phyloP scores from a whole-genome alignment of 192 early-diverging fungal genomes.

The Backusella liffmaniae region DNA sequence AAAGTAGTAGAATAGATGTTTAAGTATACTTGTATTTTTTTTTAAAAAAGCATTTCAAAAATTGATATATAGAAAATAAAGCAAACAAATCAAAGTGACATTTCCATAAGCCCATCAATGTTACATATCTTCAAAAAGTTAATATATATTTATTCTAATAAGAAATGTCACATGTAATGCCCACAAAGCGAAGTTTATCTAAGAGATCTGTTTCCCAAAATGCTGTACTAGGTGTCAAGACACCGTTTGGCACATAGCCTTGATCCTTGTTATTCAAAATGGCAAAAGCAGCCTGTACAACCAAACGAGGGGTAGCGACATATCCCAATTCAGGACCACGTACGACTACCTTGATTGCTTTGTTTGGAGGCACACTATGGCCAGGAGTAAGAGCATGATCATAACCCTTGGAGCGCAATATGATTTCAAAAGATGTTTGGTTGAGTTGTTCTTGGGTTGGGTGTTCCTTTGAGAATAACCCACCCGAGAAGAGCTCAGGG shows the following conservation, averaged over 20 bases:
- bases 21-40: too few relatives aligned
- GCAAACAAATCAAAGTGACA: too few relatives aligned
- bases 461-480: conserved; percentile 54
- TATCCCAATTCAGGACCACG: conserved; percentile 69
- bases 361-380: conserved; percentile 31
- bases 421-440: conserved; percentile 51
- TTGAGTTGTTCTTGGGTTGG: conserved; percentile 55
- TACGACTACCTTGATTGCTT: conserved; percentile 51
- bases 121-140: not conserved
- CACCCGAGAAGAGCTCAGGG: conserved; percentile 59
- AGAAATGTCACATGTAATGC: conserved; percentile 43
- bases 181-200: conserved; percentile 45
- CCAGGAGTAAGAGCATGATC: conserved; percentile 16
- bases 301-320: conserved; percentile 59
- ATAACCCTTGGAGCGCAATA: conserved; percentile 57
- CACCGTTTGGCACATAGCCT: conserved; percentile 42
- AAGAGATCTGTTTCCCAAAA: conserved; percentile 51
- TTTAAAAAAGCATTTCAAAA: too few relatives aligned
- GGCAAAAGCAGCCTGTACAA: conserved; percentile 52
- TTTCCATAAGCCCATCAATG: not conserved
- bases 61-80: too few relatives aligned
- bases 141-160: conserved; percentile 1
- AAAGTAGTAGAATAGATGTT: too few relatives aligned
- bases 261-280: conserved; percentile 45
- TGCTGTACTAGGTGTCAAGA: conserved; percentile 51